phyloP scores from a whole-genome alignment of 2,329 filamentous ascomycete species.

The Aspergillus neotritici region DNA sequence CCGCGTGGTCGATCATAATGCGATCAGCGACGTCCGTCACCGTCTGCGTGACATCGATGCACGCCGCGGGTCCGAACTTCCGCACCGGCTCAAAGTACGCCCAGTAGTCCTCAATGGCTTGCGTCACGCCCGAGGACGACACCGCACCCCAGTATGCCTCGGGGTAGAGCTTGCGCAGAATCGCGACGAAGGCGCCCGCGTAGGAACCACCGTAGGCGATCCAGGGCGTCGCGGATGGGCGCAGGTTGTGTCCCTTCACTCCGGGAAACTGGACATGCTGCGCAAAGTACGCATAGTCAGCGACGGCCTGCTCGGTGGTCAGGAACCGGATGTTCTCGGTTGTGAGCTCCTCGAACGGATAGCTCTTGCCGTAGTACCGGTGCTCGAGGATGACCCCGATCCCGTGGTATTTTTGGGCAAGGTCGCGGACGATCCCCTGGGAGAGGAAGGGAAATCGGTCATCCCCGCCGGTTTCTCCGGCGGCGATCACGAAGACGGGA shows the following conservation, averaged over 20 bases:
- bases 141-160: slow-evolving; percentile 74
- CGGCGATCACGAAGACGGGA: slow-evolving; percentile 70
- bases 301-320: slow-evolving; percentile 74
- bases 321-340: slow-evolving; percentile 72
- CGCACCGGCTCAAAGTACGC: slow-evolving; percentile 57
- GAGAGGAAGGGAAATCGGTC: slow-evolving; percentile 60
- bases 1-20: slow-evolving; percentile 47
- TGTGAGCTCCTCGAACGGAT: slow-evolving; percentile 61
- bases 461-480: slow-evolving; percentile 54
- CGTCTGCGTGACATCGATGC: slow-evolving; percentile 60
- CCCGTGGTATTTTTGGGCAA: slow-evolving; percentile 66
- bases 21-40: slow-evolving; percentile 55
- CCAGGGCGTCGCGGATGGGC: slow-evolving; percentile 60
- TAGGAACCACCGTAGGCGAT: slow-evolving; percentile 82
- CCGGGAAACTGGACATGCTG: slow-evolving; percentile 65
- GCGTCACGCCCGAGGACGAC: slow-evolving; percentile 71
- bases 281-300: slow-evolving; percentile 77
- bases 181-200: slow-evolving; percentile 71
- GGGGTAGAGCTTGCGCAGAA: slow-evolving; percentile 70
- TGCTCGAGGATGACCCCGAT: slow-evolving; percentile 79
- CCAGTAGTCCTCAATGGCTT: slow-evolving; percentile 73
- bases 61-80: slow-evolving; percentile 54
- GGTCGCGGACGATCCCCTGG: slow-evolving; percentile 68
- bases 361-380: slow-evolving; percentile 76
- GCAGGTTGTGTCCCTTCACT: slow-evolving; percentile 62